A percentile compares a stretch with the other conserved stretches of the same genome.
Conservation (phyloP, 1,284 basidiomycete genomes). For the Ganoderma lucidum region DNA sequence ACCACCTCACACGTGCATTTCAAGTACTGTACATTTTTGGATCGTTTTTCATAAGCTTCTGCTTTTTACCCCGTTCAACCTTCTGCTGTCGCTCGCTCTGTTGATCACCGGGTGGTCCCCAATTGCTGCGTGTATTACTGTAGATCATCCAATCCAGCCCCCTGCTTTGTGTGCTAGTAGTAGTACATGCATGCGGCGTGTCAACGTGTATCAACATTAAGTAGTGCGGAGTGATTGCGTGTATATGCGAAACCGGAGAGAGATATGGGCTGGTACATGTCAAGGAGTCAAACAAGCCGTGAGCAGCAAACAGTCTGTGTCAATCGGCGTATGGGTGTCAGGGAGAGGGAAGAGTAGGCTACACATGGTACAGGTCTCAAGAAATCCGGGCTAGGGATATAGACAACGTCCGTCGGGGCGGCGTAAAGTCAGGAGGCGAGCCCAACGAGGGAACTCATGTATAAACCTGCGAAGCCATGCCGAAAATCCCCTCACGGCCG, state of each 20-base stretch:
- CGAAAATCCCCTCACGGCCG: neutral
- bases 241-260: constrained; percentile 1
- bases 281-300: neutral
- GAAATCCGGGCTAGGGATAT: neutral
- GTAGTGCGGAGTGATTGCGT: neutral
- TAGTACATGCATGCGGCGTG: constrained; percentile 31
- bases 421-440: constrained; percentile 12
- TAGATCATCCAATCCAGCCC: constrained; percentile 27
- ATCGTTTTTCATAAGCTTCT: neutral
- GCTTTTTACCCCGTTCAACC: neutral
- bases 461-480: neutral
- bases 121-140: constrained; percentile 33
- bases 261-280: neutral
- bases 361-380: constrained; percentile 12
- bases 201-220: constrained; percentile 5
- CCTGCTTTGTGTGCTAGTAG: constrained; percentile 30
- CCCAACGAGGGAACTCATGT: constrained; percentile 14
- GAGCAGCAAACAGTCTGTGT: neutral
- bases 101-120: constrained; percentile 31
- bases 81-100: neutral
- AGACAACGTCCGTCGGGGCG: constrained; percentile 12
- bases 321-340: neutral
- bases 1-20: neutral
- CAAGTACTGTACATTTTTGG: neutral
- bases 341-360: constrained; percentile 17